Percentiles rank a stretch among this genome's conserved stretches.
phyloP scores from a whole-genome alignment of 768 basidiomycete genomes.

The Tephrocybe sp. region DNA sequence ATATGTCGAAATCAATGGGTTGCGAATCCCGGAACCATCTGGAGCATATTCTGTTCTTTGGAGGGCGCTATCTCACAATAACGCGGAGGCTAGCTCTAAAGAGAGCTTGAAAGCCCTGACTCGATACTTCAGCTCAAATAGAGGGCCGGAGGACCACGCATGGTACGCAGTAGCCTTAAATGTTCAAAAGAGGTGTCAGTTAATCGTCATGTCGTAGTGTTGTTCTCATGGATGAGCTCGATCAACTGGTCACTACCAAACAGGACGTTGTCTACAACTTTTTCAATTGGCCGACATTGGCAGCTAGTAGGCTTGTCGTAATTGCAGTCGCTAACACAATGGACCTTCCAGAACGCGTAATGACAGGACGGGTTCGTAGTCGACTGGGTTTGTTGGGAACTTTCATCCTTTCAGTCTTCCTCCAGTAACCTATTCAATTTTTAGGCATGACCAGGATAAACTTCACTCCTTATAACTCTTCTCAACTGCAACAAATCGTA shows the following conservation, averaged over 20 bases:
- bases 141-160: slow-evolving; percentile 80
- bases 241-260: slow-evolving; percentile 92
- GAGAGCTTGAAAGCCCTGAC: slow-evolving; percentile 80
- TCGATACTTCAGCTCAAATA: slow-evolving; percentile 63
- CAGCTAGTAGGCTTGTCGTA: slow-evolving; percentile 86
- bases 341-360: slow-evolving; percentile 93
- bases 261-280: slow-evolving; percentile 99
- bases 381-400: slow-evolving; percentile 67
- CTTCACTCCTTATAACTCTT: slow-evolving; percentile 83
- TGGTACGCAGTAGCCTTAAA: slow-evolving; percentile 52
- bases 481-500: slow-evolving; percentile 82
- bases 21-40: slow-evolving; percentile 89
- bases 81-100: slow-evolving; percentile 64
- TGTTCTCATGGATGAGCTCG: slow-evolving; percentile 97
- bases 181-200: not conserved
- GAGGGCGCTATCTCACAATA: slow-evolving; percentile 87
- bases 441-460: slow-evolving; percentile 88
- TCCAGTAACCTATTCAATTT: not conserved
- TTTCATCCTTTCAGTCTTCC: not conserved
- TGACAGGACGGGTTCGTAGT: slow-evolving; percentile 90
- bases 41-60: slow-evolving; percentile 91
- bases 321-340: slow-evolving; percentile 98
- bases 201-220: slow-evolving; percentile 50
- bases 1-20: slow-evolving; percentile 96
- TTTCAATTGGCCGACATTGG: slow-evolving; percentile 98